Conservation (phyloP, 2,329 filamentous ascomycete genomes). For the Mycocentrospora acerina region DNA sequence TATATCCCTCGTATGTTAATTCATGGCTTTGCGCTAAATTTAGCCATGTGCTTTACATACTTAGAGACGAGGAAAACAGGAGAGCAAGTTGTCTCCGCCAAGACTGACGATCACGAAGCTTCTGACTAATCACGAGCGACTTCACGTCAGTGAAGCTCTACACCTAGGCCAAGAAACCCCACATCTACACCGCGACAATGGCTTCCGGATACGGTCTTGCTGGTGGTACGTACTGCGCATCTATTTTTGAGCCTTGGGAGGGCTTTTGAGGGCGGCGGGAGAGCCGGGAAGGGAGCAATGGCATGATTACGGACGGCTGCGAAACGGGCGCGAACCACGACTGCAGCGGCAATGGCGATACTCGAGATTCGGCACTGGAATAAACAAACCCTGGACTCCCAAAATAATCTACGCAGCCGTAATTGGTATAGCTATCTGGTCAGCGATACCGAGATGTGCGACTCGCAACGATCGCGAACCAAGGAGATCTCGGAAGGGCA, state of each 20-base stretch:
- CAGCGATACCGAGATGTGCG: no score
- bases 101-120: no score
- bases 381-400: no score
- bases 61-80: conserved; percentile 49
- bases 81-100: conserved; percentile 32
- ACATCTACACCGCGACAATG: conserved; percentile 56
- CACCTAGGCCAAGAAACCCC: conserved; percentile 17
- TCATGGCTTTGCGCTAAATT: no score
- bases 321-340: neutral
- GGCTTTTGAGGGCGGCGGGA: conserved; percentile 11
- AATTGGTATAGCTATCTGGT: no score
- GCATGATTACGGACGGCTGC: conserved; percentile 10
- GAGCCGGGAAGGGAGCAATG: conserved; percentile 17
- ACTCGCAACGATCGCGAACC: no score
- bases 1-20: no score
- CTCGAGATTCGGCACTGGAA: no score
- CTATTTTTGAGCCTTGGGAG: neutral
- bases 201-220: conserved; percentile 80
- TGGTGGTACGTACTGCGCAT: conserved; percentile 62
- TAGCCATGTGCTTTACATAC: no score
- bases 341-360: neutral
- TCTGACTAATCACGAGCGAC: conserved; percentile 6
- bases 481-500: no score
- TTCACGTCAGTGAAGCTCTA: conserved; percentile 20
- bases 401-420: no score